Evolutionary conservation across 108 stramenopile species (phyloP).

Genomic region (Cyclotella atomus): DNA sequence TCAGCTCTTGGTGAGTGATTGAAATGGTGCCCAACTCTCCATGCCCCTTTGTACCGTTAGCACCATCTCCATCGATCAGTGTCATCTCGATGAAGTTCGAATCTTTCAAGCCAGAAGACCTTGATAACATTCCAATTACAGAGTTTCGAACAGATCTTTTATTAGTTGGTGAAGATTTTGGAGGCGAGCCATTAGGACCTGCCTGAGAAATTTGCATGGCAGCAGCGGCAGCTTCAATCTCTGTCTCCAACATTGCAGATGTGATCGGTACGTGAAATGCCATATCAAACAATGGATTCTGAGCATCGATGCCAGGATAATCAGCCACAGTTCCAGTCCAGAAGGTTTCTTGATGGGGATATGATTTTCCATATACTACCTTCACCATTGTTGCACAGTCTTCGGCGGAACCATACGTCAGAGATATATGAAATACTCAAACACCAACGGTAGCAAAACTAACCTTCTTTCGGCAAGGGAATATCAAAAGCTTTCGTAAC

Average conservation of each 20-base stretch:
- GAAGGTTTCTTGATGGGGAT: constrained; percentile 20
- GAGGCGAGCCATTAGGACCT: neutral
- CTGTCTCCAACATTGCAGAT: constrained; percentile 6
- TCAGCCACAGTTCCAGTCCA: constrained; percentile 40
- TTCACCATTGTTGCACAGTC: constrained; percentile 60
- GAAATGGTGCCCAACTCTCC: constrained; percentile 39
- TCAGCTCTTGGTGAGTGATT: constrained; percentile 28
- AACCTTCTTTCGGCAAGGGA: constrained; percentile 39
- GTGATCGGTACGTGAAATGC: constrained; percentile 42
- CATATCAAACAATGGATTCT: constrained; percentile 58
- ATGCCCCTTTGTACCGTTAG: constrained; percentile 22
- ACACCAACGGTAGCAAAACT: neutral
- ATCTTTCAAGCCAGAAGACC: neutral
- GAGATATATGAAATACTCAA: neutral
- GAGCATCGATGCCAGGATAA: constrained; percentile 58
- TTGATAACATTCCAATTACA: neutral
- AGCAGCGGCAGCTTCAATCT: constrained; percentile 24
- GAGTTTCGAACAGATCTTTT: constrained; percentile 2
- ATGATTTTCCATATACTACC: constrained; percentile 46
- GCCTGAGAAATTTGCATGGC: neutral
- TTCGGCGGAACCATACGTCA: neutral
- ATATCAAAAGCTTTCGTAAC: constrained; percentile 57
- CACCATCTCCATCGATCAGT: constrained; percentile 39
- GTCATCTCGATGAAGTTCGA: constrained; percentile 39
- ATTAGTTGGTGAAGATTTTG: neutral